Evolutionary conservation across 2,329 filamentous ascomycete species (phyloP).

Genomic region (Sclerotinia borealis): DNA sequence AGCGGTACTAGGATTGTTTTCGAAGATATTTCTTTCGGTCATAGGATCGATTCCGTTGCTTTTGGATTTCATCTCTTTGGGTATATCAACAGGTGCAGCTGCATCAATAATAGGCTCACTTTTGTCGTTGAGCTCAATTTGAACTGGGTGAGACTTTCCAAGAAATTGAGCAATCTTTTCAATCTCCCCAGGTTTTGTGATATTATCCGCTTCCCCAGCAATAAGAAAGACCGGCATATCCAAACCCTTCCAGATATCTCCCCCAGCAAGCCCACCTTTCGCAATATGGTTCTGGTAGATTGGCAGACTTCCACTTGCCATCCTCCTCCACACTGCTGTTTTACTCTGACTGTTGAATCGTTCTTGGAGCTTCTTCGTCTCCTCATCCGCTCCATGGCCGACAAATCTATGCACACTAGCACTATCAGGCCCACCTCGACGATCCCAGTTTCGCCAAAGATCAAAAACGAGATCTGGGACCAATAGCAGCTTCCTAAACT

Average conservation of each 20-base stretch:
- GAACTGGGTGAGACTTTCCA: slow-evolving; percentile 22
- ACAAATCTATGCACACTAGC: slow-evolving; percentile 74
- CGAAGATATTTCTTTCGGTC: slow-evolving; percentile 35
- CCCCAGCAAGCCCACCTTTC: slow-evolving; percentile 60
- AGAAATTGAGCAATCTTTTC: slow-evolving; percentile 54
- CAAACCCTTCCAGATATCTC: slow-evolving; percentile 66
- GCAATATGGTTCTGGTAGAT: slow-evolving; percentile 47
- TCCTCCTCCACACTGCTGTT: slow-evolving; percentile 64
- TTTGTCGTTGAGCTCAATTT: slow-evolving; percentile 26
- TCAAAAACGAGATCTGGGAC: slow-evolving; percentile 71
- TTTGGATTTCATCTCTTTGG: slow-evolving; percentile 18
- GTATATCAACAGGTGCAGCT: slow-evolving; percentile 42
- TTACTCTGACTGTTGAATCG: slow-evolving; percentile 77
- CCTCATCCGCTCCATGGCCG: slow-evolving; percentile 57
- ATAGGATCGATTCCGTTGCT: slow-evolving; percentile 36
- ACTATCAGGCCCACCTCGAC: slow-evolving; percentile 71
- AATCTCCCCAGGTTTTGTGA: slow-evolving; percentile 68
- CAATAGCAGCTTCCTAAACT: slow-evolving; percentile 53
- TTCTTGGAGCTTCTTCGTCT: slow-evolving; percentile 62
- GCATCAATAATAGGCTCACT: slow-evolving; percentile 41
- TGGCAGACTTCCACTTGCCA: slow-evolving; percentile 68
- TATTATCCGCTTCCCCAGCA: slow-evolving; percentile 67
- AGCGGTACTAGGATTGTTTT: slow-evolving; percentile 26
- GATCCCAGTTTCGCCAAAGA: slow-evolving; percentile 70
- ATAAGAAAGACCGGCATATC: slow-evolving; percentile 71